These are phyloP conservation scores for Taphrina wiesneri DNA, from an alignment of 1,139 yeast species.

Conservation along the genomic window DNA sequence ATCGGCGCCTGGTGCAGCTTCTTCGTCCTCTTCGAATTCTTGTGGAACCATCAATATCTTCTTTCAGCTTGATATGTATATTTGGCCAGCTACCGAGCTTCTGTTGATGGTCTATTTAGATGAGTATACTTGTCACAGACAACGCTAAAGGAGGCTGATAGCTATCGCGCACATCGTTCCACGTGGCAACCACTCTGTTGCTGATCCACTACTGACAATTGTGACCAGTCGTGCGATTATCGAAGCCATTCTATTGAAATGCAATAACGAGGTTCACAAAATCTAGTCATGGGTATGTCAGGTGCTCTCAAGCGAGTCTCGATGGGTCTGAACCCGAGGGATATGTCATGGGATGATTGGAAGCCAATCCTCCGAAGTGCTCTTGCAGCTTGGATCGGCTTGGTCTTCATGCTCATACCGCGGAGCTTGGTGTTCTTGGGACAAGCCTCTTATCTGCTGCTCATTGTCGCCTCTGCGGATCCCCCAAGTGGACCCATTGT, in stretches of 20 bases:
- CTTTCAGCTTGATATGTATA: neutral
- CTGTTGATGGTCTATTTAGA: neutral
- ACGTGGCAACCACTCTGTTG: neutral
- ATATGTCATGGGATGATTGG: conserved; percentile 22
- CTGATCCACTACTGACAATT: neutral
- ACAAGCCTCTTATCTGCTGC: conserved; percentile 27
- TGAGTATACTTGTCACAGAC: neutral
- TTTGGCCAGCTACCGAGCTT: neutral
- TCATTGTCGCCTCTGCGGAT: conserved; percentile 30
- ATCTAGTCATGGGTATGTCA: neutral
- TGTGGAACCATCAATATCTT: neutral
- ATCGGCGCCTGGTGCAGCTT: neutral
- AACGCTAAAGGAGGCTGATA: too few species aligned
- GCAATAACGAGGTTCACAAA: too few species aligned
- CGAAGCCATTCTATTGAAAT: too few species aligned
- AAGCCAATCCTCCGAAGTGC: conserved; percentile 34
- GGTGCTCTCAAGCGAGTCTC: neutral
- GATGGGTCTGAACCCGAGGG: conserved; percentile 2
- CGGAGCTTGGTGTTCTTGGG: conserved; percentile 31
- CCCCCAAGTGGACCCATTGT: conserved; percentile 36
- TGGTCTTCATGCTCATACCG: conserved; percentile 33
- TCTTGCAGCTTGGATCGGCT: conserved; percentile 35
- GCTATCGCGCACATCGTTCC: too few species aligned
- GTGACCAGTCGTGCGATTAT: neutral
- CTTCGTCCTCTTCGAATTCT: too few species aligned